These are phyloP conservation scores for Tuber calosporum DNA, from an alignment of 495 filamentous ascomycete species.

Conservation along the genomic window DNA sequence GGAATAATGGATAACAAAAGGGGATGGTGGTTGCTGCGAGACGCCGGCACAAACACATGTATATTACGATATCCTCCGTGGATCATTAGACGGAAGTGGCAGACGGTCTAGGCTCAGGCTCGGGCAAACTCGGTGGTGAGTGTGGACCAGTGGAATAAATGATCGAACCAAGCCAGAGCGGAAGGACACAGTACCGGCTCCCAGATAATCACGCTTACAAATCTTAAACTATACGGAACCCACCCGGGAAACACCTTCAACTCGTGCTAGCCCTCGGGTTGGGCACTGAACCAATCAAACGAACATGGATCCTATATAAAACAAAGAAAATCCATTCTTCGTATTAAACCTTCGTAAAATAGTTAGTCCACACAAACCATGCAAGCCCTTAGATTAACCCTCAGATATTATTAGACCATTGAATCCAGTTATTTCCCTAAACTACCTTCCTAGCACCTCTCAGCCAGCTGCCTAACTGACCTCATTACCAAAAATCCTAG, in stretches of 20 bases:
- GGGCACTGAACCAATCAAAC: background rate
- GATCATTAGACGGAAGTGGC: background rate
- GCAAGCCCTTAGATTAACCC: background rate
- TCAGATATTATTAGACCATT: background rate
- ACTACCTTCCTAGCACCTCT: background rate
- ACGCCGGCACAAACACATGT: background rate
- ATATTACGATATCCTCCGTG: background rate
- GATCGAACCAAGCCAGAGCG: background rate
- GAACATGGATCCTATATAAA: background rate
- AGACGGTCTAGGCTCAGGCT: background rate
- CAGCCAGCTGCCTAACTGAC: background rate
- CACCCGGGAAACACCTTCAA: background rate
- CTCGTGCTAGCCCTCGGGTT: background rate
- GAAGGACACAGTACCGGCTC: background rate
- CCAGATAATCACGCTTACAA: background rate
- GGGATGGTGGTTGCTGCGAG: background rate
- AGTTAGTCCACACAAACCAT: background rate
- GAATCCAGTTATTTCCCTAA: background rate
- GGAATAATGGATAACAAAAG: background rate
- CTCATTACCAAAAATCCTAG: constrained; percentile 60
- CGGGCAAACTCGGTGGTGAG: no score
- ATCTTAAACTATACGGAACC: background rate
- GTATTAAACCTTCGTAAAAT: background rate
- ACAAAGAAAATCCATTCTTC: background rate
- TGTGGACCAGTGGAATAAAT: no score